Evolutionary conservation across 495 filamentous ascomycete species (phyloP).

Genomic region (Penicillium alfredii): DNA sequence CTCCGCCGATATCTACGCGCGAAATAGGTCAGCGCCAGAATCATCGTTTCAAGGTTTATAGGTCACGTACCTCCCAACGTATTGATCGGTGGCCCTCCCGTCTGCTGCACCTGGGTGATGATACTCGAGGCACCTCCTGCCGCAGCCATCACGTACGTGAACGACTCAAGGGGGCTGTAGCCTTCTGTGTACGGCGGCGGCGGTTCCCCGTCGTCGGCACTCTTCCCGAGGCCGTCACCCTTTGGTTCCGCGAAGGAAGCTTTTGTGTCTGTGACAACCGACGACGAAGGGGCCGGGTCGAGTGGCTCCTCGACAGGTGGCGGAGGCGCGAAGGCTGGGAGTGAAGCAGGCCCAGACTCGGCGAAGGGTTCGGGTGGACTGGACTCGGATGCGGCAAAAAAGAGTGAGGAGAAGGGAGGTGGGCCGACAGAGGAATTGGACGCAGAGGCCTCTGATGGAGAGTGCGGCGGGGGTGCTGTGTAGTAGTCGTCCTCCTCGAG

Average conservation of each 20-base stretch:
- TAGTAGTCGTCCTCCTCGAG: slow-evolving; percentile 46
- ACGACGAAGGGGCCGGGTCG: slow-evolving; percentile 47
- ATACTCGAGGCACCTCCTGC: slow-evolving; percentile 96
- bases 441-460: slow-evolving; percentile 62
- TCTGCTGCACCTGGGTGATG: slow-evolving; percentile 96
- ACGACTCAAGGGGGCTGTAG: slow-evolving; percentile 82
- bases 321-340: slow-evolving; percentile 52
- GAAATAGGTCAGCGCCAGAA: slow-evolving; percentile 8
- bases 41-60: background rate
- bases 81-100: slow-evolving; percentile 77
- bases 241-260: slow-evolving; percentile 73
- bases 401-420: slow-evolving; percentile 62
- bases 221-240: slow-evolving; percentile 60
- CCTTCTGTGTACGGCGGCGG: slow-evolving; percentile 96
- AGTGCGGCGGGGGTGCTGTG: slow-evolving; percentile 56
- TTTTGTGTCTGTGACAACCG: slow-evolving; percentile 72
- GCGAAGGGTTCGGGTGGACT: too few species aligned
- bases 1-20: slow-evolving; percentile 67
- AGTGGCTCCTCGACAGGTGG: slow-evolving; percentile 32
- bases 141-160: slow-evolving; percentile 96
- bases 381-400: too few species aligned
- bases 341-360: slow-evolving; percentile 51
- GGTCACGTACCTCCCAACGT: slow-evolving; percentile 71
- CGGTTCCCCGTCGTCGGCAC: slow-evolving; percentile 79
- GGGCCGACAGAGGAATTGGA: slow-evolving; percentile 47